A percentile compares a stretch with the other conserved stretches of the same genome.
Conservation (phyloP, 2,329 filamentous ascomycete genomes). For the Simplicillium aogashimaense region DNA sequence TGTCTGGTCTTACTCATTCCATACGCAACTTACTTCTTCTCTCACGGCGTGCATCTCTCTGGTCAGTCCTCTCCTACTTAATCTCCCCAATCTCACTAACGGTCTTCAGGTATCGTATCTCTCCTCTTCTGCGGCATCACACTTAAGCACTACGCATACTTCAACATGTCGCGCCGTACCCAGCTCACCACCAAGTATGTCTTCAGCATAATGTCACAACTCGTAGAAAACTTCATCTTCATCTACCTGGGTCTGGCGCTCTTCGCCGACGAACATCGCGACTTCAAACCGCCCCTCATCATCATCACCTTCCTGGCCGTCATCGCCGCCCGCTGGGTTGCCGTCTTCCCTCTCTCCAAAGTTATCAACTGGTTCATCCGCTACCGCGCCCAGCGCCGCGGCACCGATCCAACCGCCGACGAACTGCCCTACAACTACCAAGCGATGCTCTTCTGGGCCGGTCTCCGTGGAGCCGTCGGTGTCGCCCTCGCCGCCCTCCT, state of each 20-base stretch:
- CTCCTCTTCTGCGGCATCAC: constrained; percentile 97
- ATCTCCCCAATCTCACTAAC: not conserved
- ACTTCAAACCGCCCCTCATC: constrained; percentile 92
- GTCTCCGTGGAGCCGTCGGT: constrained; percentile 87
- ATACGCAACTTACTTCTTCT: constrained; percentile 96
- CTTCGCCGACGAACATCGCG: constrained; percentile 80
- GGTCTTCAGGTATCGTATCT: constrained; percentile 72
- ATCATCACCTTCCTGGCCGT: constrained; percentile 87
- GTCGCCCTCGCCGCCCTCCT: constrained; percentile 88
- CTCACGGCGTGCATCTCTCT: constrained; percentile 90
- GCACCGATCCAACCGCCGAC: constrained; percentile 59
- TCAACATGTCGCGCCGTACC: constrained; percentile 97
- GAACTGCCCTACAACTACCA: constrained; percentile 93
- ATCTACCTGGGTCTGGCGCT: constrained; percentile 94
- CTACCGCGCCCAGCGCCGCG: constrained; percentile 70
- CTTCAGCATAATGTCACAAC: constrained; percentile 86
- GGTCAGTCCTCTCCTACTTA: constrained; percentile 46
- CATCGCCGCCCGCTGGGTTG: constrained; percentile 83
- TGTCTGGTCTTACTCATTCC: constrained; percentile 89
- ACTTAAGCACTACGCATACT: constrained; percentile 97
- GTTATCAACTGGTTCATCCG: constrained; percentile 89
- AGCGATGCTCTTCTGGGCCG: constrained; percentile 99
- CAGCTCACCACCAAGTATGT: constrained; percentile 97
- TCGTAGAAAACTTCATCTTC: constrained; percentile 99
- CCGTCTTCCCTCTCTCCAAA: constrained; percentile 85